Evolutionary conservation across 2,329 filamentous ascomycete genomes (phyloP), one percentile per base, ranked within the genome.

Genomic region (Aureobasidium sp.): DNA sequence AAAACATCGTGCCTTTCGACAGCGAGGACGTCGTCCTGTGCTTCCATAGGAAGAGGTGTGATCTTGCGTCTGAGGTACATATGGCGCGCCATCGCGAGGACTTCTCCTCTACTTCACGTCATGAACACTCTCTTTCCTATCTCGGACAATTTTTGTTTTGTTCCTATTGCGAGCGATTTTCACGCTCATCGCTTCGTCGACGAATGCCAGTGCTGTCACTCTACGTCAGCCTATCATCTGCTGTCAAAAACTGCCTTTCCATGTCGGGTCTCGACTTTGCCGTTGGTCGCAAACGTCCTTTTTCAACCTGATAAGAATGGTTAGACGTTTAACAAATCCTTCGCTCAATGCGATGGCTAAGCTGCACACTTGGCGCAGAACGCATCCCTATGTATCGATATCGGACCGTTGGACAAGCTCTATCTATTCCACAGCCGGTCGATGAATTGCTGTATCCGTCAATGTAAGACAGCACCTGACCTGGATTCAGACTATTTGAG

Each of bases 401-500:
- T 61, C 58, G 58, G 58, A 61, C 43, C 58, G 58, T 61, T 61
- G 45, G 20, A 50, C n/a, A 20, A 2, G 2, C 31, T 23, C 45
- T 38, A 48, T 50, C 45, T 61, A n/a, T n/a, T n/a, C n/a, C 31
- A 40, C 45, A 61, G 58, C 27, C 56, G 15, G 58, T 50, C 58
- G 45, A 61, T 50, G 45, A 43, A 38, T 61, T 50, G 29, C 58
- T 50, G 18, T 29, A 61, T 61, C 58, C 31, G 58, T 61, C 58
- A 48, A 61, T 50, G 58, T 61, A 50, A 61, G 58, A 61, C 58
- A 61, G 55, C 55, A 47, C 36, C 55, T 59, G 55, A 59, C 55
- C 31, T 27, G 11, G 15, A 29, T 25, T 36, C 45, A 45, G 55
- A 47, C 36, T 27, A 59, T 59, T 59, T 59, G 55, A 59, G 55